Evolutionary conservation across 352 stramenopile genomes (phyloP).

Genomic region (Pythium aphanidermatum): DNA sequence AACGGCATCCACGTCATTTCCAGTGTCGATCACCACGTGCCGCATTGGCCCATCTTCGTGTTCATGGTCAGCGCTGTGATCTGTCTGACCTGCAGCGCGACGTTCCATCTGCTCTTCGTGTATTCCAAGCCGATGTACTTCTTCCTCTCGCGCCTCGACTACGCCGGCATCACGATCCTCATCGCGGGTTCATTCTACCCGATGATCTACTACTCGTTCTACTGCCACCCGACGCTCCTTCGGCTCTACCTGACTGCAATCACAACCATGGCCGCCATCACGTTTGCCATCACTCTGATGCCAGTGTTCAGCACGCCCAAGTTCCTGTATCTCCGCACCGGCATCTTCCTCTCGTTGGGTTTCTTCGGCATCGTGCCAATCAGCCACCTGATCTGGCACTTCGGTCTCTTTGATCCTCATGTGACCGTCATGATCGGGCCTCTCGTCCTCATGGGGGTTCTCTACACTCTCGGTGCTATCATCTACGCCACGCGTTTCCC

Average conservation of each 20-base stretch:
- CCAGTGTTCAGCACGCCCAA: slow-evolving; percentile 64
- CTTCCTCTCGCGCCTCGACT: slow-evolving; percentile 78
- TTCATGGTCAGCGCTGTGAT: slow-evolving; percentile 82
- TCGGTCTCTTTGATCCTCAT: slow-evolving; percentile 72
- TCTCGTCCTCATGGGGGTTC: slow-evolving; percentile 61
- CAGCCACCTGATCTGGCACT: slow-evolving; percentile 67
- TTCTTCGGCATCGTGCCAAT: slow-evolving; percentile 80
- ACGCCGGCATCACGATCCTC: slow-evolving; percentile 82
- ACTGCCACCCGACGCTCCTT: slow-evolving; percentile 65
- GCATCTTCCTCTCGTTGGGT: slow-evolving; percentile 74
- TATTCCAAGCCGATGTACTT: slow-evolving; percentile 67
- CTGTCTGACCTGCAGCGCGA: slow-evolving; percentile 75
- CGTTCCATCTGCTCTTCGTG: slow-evolving; percentile 84
- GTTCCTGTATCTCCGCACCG: slow-evolving; percentile 64
- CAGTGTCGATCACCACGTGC: slow-evolving; percentile 63
- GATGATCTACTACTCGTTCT: slow-evolving; percentile 88
- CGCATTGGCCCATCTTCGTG: slow-evolving; percentile 80
- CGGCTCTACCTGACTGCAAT: slow-evolving; percentile 65
- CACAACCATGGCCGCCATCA: slow-evolving; percentile 56
- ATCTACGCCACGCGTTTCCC: slow-evolving; percentile 85
- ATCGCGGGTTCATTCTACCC: slow-evolving; percentile 84
- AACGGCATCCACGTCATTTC: slow-evolving; percentile 77
- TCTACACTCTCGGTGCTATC: slow-evolving; percentile 76
- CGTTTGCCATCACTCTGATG: slow-evolving; percentile 65
- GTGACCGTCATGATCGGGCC: slow-evolving; percentile 82